Evolutionary conservation across 352 stramenopile species (phyloP).

Genomic region (Pythium graminicola): DNA sequence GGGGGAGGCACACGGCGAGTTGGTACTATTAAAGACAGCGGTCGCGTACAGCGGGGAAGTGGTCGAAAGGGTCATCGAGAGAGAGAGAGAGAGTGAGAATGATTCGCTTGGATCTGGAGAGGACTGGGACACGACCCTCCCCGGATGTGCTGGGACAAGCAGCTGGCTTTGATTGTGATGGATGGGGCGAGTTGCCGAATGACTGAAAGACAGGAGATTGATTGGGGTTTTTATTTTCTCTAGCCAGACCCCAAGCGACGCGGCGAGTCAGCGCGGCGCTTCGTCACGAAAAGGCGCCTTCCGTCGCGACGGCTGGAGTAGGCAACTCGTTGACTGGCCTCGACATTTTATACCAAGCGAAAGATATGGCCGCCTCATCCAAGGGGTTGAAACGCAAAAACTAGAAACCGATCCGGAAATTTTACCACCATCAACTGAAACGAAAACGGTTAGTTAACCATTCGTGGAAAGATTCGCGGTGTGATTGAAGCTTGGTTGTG

Average conservation of each 20-base stretch:
- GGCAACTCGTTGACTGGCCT: too few species aligned
- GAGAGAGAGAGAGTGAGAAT: too few species aligned
- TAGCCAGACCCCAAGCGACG: too few species aligned
- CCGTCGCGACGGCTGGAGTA: constrained; percentile 4
- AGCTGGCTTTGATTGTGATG: too few species aligned
- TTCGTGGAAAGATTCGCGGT: constrained; percentile 23
- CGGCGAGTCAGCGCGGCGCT: constrained; percentile 24
- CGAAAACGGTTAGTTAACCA: constrained; percentile 14
- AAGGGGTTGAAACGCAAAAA: constrained; percentile 16
- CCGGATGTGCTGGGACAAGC: too few species aligned
- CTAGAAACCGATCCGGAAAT: constrained; percentile 16
- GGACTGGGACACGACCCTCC: too few species aligned
- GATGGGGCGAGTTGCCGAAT: constrained; percentile 2
- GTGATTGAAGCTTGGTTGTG: background rate
- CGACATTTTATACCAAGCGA: too few species aligned
- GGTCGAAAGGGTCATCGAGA: constrained; percentile 9
- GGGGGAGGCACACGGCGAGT: constrained; percentile 15
- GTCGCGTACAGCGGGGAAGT: constrained; percentile 16
- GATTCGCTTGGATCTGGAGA: too few species aligned
- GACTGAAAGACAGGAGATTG: too few species aligned
- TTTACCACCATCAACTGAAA: constrained; percentile 7
- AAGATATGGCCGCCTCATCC: constrained; percentile 4
- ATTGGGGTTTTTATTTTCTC: too few species aligned
- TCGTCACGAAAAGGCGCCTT: constrained; percentile 10
- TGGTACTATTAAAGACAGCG: constrained; percentile 5